Base-by-base conservation (phyloP, 2,329 filamentous ascomycete genomes). In the Metarhizium anisopliae region DNA sequence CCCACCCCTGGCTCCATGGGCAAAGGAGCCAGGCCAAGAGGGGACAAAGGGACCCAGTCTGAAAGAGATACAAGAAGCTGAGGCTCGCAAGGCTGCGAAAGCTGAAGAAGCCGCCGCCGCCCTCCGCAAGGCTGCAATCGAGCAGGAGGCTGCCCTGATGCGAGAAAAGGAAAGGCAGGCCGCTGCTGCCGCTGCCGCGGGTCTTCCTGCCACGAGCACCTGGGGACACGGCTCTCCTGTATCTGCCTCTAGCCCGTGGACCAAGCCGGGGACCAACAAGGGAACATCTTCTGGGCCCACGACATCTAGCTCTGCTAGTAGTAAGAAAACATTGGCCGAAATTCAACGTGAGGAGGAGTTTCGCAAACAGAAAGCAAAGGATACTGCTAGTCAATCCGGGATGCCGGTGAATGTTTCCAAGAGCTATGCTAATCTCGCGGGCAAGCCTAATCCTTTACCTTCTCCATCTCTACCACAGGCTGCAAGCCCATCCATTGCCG, bases 21-120 rank as follows among this genome's bases (percentile, higher is more conserved):
- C 94, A 5, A 94, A 94, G 69, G 91, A 97, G 61, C 81, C 82
- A 2, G 86, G 88, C 51, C 74, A 78, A 5, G 79, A 84, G 58
- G 74, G 80, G 29, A 84, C 89, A 45, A 95, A 89, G 70, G 92
- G 91, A 0, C 94, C 93, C 2, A 96, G 92, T 58, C 76, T 99
- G 59, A 95, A 91, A 73, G 92, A 99, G 67, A 99, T 99, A 29
- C 94, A 99, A 70, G 93, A 96, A 70, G 87, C 90, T 4, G 94
- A 99, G 70, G 93, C 93, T 40, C 90, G 88, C 66, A 95, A 94
- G 69, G 92, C 92, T 11, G 93, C 93, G 53, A 89, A 95, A 72
- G 86, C 84, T 13, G 93, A 97, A 67, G 90, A 94, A 66, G 75
- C 84, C 54, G 90, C 89, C 16, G 85, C 86, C 40, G 87, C 89